Percentiles rank a stretch among this genome's conserved stretches.
Evolutionary conservation across 371 early-diverging fungal genomes (phyloP).

Genomic region (Rhizopus sp.): DNA sequence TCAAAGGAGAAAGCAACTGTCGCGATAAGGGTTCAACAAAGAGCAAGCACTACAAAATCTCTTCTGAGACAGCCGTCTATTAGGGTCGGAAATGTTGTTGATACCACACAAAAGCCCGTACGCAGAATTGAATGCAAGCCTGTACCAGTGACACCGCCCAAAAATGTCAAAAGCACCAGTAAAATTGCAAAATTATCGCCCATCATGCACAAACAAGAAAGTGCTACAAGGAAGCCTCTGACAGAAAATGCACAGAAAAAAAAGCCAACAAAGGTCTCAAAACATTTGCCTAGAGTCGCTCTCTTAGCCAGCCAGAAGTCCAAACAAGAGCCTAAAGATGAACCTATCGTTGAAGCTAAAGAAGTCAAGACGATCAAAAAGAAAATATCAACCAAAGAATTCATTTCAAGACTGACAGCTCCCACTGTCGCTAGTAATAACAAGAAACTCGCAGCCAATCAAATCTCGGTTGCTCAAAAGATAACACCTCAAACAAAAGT

Average conservation of each 20-base stretch:
- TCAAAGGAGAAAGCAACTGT: too few relatives aligned
- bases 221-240: neutral
- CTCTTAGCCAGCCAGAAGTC: neutral
- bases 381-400: slow-evolving; percentile 11
- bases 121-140: neutral
- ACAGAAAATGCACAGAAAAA: neutral
- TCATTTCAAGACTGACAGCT: slow-evolving; percentile 21
- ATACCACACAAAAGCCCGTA: neutral
- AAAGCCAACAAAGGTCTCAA: neutral
- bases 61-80: slow-evolving; percentile 7
- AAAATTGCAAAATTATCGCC: neutral
- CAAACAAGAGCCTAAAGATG: slow-evolving; percentile 2
- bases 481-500: too few relatives aligned
- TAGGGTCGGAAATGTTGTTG: too few relatives aligned
- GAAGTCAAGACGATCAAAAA: slow-evolving; percentile 14
- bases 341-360: neutral
- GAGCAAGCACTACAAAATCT: too few relatives aligned
- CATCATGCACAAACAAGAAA: neutral
- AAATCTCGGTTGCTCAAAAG: too few relatives aligned
- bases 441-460: slow-evolving; percentile 11
- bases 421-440: slow-evolving; percentile 21
- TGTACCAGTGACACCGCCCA: neutral
- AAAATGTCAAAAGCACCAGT: neutral
- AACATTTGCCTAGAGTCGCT: slow-evolving; percentile 6
- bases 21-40: too few relatives aligned